Evolutionary conservation across 495 filamentous ascomycete genomes (phyloP), one percentile per base, ranked within the genome.

Genomic region (Aspergillus baeticus): DNA sequence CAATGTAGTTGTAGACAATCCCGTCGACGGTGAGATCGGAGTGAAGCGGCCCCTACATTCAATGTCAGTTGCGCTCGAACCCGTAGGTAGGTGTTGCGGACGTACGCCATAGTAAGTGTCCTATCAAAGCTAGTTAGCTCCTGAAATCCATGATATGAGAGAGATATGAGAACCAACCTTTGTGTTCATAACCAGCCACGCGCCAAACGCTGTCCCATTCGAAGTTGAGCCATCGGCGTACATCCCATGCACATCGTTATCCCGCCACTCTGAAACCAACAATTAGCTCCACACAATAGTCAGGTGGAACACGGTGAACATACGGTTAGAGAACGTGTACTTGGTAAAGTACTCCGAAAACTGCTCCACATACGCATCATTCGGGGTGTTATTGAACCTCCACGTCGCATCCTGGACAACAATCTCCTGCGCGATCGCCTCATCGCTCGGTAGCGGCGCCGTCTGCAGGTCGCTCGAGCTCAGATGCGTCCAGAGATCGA

Each of bases 291-390:
- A 11, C 21, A 0, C 18, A 46, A 46, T 1, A 23, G 20, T 6
- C 17, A n/a, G n/a, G n/a, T n/a, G 23, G 22, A 39, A 17, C 3
- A 54, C 1, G 5, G 20, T n/a, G 14, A 17, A 10, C 54, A 15
- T 51, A 71, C 69, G 63, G 36, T 76, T 77, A 0, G 72, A 64
- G 45, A 84, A 84, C 0, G 78, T 77, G 53, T 85, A 84, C 54
- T 85, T 85, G 15, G 81, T 84, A 46, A 84, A 84, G 55, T 83
- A 85, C 47, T 82, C 75, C 0, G 79, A 74, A 39, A 78, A 76
- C 41, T 81, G 70, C 5, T 68, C 58, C 10, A 78, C 75, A 58
- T 84, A 84, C 1, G 71, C 57, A 61, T 85, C 80, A 37, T 66
- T 58, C 0, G 77, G 71, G 0, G 77, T 74, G 44, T 79, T 78